phyloP scores from a whole-genome alignment of 768 basidiomycete genomes.

The Leccinum boreale region DNA sequence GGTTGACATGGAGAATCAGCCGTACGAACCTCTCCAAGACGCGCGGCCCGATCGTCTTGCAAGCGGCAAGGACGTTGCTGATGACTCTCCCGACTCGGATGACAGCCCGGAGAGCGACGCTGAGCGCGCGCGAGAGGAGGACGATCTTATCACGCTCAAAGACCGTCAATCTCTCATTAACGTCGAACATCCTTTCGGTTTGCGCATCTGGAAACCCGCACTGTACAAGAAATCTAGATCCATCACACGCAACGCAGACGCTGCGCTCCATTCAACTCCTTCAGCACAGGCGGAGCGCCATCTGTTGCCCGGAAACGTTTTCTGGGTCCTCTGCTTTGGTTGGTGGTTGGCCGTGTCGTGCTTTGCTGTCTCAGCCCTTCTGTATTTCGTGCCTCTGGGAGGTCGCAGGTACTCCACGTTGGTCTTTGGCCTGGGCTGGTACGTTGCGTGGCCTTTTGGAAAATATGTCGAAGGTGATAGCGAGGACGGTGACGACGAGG shows the following conservation, averaged over 20 bases:
- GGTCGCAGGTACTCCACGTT: slow-evolving; percentile 83
- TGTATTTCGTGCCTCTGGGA: slow-evolving; percentile 75
- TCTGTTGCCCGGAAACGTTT: slow-evolving; percentile 88
- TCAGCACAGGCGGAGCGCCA: slow-evolving; percentile 93
- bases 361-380: slow-evolving; percentile 59
- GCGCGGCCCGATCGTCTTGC: slow-evolving; percentile 14
- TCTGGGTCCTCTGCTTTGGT: slow-evolving; percentile 88
- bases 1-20: slow-evolving; percentile 40
- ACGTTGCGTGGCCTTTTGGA: slow-evolving; percentile 96
- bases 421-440: slow-evolving; percentile 92
- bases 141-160: slow-evolving; percentile 87
- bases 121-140: slow-evolving; percentile 40
- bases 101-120: slow-evolving; percentile 35
- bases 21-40: slow-evolving; percentile 33
- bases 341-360: slow-evolving; percentile 87
- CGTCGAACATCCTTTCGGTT: slow-evolving; percentile 97
- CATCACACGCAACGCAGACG: slow-evolving; percentile 94
- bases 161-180: slow-evolving; percentile 98
- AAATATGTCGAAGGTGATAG: slow-evolving; percentile 92
- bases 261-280: slow-evolving; percentile 87
- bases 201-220: slow-evolving; percentile 99
- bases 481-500: slow-evolving; percentile 41
- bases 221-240: slow-evolving; percentile 97
- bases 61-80: slow-evolving; percentile 42
- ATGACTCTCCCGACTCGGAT: slow-evolving; percentile 39